phyloP scores from a whole-genome alignment of 164 flowering plant genomes.

The Platanus orientalis region DNA sequence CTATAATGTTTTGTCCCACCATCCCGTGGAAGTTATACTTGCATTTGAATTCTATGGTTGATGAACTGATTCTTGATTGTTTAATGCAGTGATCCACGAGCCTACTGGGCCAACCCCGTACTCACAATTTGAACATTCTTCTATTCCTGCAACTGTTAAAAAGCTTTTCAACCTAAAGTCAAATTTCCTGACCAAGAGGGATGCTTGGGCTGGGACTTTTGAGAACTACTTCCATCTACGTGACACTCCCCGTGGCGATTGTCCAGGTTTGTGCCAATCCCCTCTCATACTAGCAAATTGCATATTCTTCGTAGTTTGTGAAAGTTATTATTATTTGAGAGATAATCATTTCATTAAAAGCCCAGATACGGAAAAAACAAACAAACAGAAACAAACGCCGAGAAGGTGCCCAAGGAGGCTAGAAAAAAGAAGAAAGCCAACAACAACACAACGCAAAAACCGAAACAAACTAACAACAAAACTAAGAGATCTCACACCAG shows the following conservation, averaged over 20 bases:
- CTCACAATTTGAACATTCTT: slow-evolving; percentile 90
- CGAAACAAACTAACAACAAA: too few relatives aligned
- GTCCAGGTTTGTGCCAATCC: slow-evolving; percentile 61
- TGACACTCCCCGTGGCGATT: slow-evolving; percentile 73
- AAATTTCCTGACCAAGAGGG: slow-evolving; percentile 88
- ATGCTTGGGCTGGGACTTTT: slow-evolving; percentile 97
- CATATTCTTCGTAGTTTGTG: neutral
- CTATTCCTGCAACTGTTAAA: slow-evolving; percentile 93
- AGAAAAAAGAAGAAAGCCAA: too few relatives aligned
- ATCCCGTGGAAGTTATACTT: too few relatives aligned
- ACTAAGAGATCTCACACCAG: too few relatives aligned
- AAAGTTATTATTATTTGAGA: too few relatives aligned
- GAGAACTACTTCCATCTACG: slow-evolving; percentile 65
- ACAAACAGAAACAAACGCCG: too few relatives aligned
- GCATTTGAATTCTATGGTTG: too few relatives aligned
- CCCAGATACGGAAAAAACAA: too few relatives aligned
- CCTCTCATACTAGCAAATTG: neutral
- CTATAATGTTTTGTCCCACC: too few relatives aligned
- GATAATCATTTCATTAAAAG: too few relatives aligned
- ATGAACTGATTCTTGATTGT: slow-evolving; percentile 8
- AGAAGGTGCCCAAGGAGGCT: too few relatives aligned
- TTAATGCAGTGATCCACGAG: slow-evolving; percentile 76
- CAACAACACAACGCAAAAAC: too few relatives aligned
- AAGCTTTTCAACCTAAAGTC: slow-evolving; percentile 84
- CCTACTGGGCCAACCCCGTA: slow-evolving; percentile 71